Evolutionary conservation across 257 asterid species (phyloP).

Genomic region (Nicotiana tomentosiformis): DNA sequence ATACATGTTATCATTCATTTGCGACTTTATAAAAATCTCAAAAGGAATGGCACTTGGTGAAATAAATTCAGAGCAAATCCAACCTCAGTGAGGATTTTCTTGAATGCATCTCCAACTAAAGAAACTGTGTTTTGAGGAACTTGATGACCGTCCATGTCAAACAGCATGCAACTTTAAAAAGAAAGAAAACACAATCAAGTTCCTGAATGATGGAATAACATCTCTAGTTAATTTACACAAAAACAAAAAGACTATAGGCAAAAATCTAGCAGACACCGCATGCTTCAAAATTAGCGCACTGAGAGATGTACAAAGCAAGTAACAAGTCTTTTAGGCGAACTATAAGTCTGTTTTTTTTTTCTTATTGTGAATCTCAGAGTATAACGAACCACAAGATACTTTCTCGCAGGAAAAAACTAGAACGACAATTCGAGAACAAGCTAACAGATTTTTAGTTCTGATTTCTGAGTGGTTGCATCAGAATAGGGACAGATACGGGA

Average conservation of each 20-base stretch:
- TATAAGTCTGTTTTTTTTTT: background rate
- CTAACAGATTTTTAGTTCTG: background rate
- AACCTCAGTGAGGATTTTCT: slow-evolving; percentile 91
- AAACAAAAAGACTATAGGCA: background rate
- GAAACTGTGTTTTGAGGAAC: slow-evolving; percentile 67
- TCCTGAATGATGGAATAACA: background rate
- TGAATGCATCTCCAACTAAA: slow-evolving; percentile 76
- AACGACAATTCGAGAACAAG: background rate
- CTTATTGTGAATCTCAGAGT: background rate
- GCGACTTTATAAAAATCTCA: slow-evolving; percentile 1
- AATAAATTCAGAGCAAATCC: slow-evolving; percentile 2
- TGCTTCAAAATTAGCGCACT: background rate
- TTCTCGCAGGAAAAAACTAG: background rate
- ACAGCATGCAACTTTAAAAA: slow-evolving; percentile 31
- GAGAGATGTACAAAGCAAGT: background rate
- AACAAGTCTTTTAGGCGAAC: background rate
- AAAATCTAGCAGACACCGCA: background rate
- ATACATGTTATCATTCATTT: slow-evolving; percentile 13
- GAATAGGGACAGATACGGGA: background rate
- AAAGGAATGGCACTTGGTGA: background rate
- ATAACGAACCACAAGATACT: background rate
- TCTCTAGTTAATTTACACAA: background rate
- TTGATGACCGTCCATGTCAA: slow-evolving; percentile 69
- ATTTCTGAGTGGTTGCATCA: background rate
- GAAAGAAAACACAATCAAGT: background rate